Evolutionary conservation across 176 grass and related monocot genomes (phyloP).

Genomic region (Zea luxurians): DNA sequence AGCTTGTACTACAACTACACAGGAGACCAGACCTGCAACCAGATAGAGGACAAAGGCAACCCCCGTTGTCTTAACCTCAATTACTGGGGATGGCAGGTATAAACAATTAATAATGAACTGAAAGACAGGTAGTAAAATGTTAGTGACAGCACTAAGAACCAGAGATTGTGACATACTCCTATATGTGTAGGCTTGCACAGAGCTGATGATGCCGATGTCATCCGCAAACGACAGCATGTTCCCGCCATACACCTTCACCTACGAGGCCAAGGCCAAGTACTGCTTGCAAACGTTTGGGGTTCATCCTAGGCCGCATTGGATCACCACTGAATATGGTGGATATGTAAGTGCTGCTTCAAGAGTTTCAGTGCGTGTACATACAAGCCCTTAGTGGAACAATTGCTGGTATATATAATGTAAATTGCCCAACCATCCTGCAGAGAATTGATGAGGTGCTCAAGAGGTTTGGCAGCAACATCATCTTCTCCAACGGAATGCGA

Average conservation of each 20-base stretch:
- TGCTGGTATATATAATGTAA: neutral
- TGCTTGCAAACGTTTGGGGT: conserved; percentile 54
- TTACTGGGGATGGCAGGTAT: conserved; percentile 88
- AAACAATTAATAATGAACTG: neutral
- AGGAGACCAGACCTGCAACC: conserved; percentile 62
- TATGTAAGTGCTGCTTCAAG: conserved; percentile 47
- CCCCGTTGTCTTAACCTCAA: conserved; percentile 55
- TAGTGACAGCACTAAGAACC: neutral
- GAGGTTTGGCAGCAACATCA: conserved; percentile 92
- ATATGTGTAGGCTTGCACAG: conserved; percentile 69
- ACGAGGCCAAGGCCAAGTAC: conserved; percentile 36
- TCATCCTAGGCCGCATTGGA: conserved; percentile 68
- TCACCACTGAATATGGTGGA: conserved; percentile 91
- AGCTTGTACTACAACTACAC: conserved; percentile 87
- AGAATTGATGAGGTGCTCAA: conserved; percentile 78
- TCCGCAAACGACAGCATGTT: conserved; percentile 82
- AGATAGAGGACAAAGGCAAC: conserved; percentile 51
- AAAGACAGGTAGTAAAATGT: neutral
- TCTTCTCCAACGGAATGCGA: conserved; percentile 94
- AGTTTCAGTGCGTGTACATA: neutral
- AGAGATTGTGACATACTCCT: conserved; percentile 9
- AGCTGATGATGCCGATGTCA: conserved; percentile 89
- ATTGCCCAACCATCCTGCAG: conserved; percentile 23
- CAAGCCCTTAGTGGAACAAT: neutral
- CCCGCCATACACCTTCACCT: conserved; percentile 54